Conservation (phyloP, 148 eudicot genomes). For the Spergularia marina region DNA sequence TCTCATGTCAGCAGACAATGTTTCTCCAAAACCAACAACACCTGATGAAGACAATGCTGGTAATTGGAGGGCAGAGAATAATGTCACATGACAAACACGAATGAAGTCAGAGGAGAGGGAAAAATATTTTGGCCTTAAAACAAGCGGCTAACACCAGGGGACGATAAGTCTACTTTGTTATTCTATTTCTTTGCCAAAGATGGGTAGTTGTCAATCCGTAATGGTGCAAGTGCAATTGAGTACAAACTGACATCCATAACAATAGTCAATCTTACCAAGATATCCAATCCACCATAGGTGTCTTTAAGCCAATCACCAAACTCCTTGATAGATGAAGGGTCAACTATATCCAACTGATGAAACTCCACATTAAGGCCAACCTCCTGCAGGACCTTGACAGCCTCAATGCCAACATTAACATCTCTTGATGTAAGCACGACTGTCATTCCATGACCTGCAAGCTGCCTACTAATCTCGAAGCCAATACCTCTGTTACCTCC, state of each 20-base stretch:
- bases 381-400: slow-evolving; percentile 78
- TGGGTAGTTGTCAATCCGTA: background rate
- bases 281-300: slow-evolving; percentile 69
- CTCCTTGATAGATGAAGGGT: slow-evolving; percentile 50
- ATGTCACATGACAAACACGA: too few relatives aligned
- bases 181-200: background rate
- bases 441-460: slow-evolving; percentile 71
- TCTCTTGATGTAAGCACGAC: slow-evolving; percentile 81
- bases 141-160: background rate
- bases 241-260: background rate
- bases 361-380: slow-evolving; percentile 62
- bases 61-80: too few relatives aligned
- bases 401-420: slow-evolving; percentile 69
- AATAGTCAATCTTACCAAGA: slow-evolving; percentile 49
- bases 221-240: background rate
- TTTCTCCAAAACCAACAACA: too few relatives aligned
- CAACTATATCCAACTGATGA: slow-evolving; percentile 87
- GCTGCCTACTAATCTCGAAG: slow-evolving; percentile 82
- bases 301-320: slow-evolving; percentile 64
- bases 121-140: background rate
- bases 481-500: slow-evolving; percentile 98
- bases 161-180: background rate
- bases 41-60: too few relatives aligned
- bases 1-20: too few relatives aligned
- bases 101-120: background rate